These are phyloP conservation scores for Rhodotorula sp. DNA, from an alignment of 1,284 basidiomycete species.

Conservation along the genomic window DNA sequence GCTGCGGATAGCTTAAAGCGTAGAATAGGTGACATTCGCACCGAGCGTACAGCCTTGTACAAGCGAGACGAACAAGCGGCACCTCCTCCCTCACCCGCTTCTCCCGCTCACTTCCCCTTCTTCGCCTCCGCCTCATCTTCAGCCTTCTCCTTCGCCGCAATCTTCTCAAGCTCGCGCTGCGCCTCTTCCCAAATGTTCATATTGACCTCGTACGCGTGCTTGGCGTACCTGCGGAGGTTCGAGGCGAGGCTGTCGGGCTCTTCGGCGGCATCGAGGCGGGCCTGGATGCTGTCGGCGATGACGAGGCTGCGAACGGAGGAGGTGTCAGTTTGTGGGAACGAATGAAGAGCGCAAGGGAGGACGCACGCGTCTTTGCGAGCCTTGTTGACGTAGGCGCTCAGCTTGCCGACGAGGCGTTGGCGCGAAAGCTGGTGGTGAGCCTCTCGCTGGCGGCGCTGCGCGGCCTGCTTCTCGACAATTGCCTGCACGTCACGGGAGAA, in stretches of 20 bases:
- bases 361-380: background rate
- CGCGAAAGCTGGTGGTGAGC: background rate
- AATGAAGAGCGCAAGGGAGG: background rate
- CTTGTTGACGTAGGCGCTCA: background rate
- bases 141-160: background rate
- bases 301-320: no score
- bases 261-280: no score
- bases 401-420: background rate
- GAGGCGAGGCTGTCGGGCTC: no score
- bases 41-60: no score
- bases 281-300: no score
- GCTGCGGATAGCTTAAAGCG: no score
- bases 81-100: no score
- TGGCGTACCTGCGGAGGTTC: background rate
- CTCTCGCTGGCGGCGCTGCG: background rate
- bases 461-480: background rate
- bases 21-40: no score
- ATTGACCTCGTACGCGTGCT: background rate
- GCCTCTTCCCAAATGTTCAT: background rate
- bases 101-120: no score
- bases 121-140: no score
- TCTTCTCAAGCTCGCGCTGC: background rate
- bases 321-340: no score
- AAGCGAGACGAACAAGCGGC: no score
- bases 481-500: background rate